Base-by-base conservation (phyloP, 257 asterid species). In the Voacanga thouarsii region DNA sequence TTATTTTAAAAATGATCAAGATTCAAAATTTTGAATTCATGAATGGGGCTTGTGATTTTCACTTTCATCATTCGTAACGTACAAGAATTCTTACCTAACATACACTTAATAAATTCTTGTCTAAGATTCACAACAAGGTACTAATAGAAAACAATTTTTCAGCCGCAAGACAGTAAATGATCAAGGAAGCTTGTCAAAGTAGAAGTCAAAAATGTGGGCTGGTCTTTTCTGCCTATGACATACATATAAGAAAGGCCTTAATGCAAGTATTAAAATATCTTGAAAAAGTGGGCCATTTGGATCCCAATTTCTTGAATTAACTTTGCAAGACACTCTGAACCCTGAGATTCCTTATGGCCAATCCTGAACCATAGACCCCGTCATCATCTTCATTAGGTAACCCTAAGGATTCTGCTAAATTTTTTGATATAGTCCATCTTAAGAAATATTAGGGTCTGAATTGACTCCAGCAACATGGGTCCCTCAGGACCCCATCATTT, bases 321-420 rank as follows among this genome's bases (percentile, higher is more conserved):
- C 55, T 28, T 71, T 65, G 77, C 64, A 21, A 78, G 30, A 57
- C n/a, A n/a, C 55, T 28, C 7, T 16, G 24, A 65, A 24, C 47
- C 71, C 47, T 64, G 45, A 73, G 77, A 78, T 75, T 60, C 82
- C 81, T 82, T 69, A 61, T 70, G 85, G 72, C 33, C 79, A 44
- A 72, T 53, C 73, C 55, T 49, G 71, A 71, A 21, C 79, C 75
- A 79, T 23, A 71, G 76, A 82, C 43, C 80, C 83, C 78, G 79
- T 79, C 80, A 79, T 75, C 59, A 15, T 19, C 72, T 33, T 67
- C 50, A 33, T 59, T 37, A 33, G 2, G n/a, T 57, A 75, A 78
- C 45, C 64, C 39, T 3, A 71, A n/a, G 43, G 76, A 70, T 78
- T 78, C 75, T 45, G 37, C 60, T 73, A 74, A 72, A 53, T 37